Evolutionary conservation across 129 eudicot species (phyloP).

Genomic region (Kitagawia praeruptora): DNA sequence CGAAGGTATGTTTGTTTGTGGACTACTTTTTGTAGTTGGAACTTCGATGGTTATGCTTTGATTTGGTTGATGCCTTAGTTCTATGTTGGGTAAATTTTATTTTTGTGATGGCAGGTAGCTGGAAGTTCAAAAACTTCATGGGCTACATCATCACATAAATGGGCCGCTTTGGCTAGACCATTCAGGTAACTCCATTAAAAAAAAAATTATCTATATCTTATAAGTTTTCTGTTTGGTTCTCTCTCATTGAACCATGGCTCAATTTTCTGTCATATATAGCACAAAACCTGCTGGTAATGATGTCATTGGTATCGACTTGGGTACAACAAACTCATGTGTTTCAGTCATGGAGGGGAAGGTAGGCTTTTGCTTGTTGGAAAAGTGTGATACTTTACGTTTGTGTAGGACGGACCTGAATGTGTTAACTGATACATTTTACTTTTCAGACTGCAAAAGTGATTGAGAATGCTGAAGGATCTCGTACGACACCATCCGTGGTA

Average conservation of each 20-base stretch:
- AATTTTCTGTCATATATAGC: conserved; percentile 22
- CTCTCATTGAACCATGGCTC: neutral
- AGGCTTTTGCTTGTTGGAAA: neutral
- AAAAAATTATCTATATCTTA: no score
- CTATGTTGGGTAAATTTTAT: neutral
- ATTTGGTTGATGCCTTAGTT: neutral
- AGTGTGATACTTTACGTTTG: neutral
- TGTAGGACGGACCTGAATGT: neutral
- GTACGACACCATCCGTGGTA: conserved; percentile 92
- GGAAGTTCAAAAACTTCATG: conserved; percentile 47
- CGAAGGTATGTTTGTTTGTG: neutral
- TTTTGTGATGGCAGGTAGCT: conserved; percentile 36
- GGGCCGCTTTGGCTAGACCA: conserved; percentile 58
- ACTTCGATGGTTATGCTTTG: neutral
- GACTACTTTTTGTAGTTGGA: neutral
- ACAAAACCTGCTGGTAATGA: conserved; percentile 76
- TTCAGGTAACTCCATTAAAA: conserved; percentile 39
- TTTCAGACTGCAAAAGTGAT: conserved; percentile 74
- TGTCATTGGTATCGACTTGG: conserved; percentile 94
- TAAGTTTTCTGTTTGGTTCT: neutral
- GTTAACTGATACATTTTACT: neutral
- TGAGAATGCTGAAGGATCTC: conserved; percentile 89
- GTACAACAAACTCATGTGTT: conserved; percentile 97
- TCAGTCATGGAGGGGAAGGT: conserved; percentile 99
- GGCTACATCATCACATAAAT: conserved; percentile 29